Base-by-base conservation (phyloP, 78 protist species). In the Isochrysis galbana region DNA sequence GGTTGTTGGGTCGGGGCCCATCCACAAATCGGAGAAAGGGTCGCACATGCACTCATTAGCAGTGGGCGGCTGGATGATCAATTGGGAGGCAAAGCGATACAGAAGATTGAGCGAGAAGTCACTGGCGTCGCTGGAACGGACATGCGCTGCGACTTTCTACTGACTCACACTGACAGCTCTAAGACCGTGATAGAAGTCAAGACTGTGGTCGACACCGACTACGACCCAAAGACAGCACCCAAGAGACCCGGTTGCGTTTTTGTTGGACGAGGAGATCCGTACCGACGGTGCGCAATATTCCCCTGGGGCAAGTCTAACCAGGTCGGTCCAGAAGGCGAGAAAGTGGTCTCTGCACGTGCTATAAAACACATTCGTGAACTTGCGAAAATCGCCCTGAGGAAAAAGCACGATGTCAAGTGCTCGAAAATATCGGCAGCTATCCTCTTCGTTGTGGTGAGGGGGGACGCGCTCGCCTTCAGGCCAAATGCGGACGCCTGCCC, bases 1-100 rank as follows among this genome's bases (percentile, higher is more conserved):
- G 89, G 89, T 17, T 42, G 48, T 41, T 83, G 89, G 89, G 89
- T 83, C 3, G 89, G 89, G 11, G 89, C 89, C 21, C 89, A 83
- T 11, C 89, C 89, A 19, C 2, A 22, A 7, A 1, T 83, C 22
- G 89, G 89, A 3, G 89, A 83, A 34, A 2, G 41, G 54, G 34
- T 39, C 1, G 89, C 54, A 19, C 26, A 19, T 41, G 34, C 48
- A 23, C 48, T 83, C 34, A 1, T 83, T 7, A 23, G 10, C 25
- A 0, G 4, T 25, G 89, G 89, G 23, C 19, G 25, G 46, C 48
- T 83, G 41, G 48, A 38, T 2, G 4, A 1, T 3, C 54, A 83
- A 41, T 47, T 83, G 34, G 61, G 61, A 19, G 84, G 84, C 48
- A 3, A 19, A 19, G 26, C 21, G 34, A 29, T 83, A 0, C 29